Percentiles rank a stretch among this genome's conserved stretches.
Conservation (phyloP, 23 red algal species). For the Pyropia haitanensis region DNA sequence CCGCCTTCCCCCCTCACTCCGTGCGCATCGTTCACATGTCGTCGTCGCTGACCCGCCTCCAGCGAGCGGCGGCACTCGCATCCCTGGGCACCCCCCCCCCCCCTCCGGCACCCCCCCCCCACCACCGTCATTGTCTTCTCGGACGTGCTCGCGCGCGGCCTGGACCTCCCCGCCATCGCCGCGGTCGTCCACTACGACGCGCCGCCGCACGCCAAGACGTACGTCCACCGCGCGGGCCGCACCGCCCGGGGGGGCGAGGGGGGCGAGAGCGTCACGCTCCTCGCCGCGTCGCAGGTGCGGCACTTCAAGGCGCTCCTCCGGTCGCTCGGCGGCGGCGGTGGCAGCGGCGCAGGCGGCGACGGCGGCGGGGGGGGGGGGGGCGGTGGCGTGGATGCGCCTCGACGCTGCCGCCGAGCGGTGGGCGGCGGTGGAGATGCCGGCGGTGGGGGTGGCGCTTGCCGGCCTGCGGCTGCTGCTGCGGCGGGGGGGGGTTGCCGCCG, state of each 20-base stretch:
- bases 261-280: constrained; percentile 37
- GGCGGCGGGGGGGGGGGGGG: too few relatives aligned
- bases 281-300: constrained; percentile 43
- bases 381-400: too few relatives aligned
- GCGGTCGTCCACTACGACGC: constrained; percentile 85
- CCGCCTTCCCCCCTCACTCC: too few relatives aligned
- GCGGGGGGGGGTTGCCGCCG: too few relatives aligned
- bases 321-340: constrained; percentile 13
- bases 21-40: too few relatives aligned
- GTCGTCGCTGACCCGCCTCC: too few relatives aligned
- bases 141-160: constrained; percentile 81
- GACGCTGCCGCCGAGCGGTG: too few relatives aligned
- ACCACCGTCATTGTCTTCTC: constrained; percentile 60
- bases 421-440: too few relatives aligned
- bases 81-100: background rate
- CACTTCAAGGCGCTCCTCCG: constrained; percentile 67
- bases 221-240: constrained; percentile 82
- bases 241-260: constrained; percentile 67
- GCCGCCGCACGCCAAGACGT: constrained; percentile 63
- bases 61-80: too few relatives aligned
- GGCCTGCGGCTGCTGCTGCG: too few relatives aligned
- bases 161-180: constrained; percentile 57
- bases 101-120: background rate
- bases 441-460: too few relatives aligned
- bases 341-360: too few relatives aligned